A percentile compares a stretch with the other conserved stretches of the same genome.
phyloP scores from a whole-genome alignment of 257 asterid species.

The Solanum sparsipilum region DNA sequence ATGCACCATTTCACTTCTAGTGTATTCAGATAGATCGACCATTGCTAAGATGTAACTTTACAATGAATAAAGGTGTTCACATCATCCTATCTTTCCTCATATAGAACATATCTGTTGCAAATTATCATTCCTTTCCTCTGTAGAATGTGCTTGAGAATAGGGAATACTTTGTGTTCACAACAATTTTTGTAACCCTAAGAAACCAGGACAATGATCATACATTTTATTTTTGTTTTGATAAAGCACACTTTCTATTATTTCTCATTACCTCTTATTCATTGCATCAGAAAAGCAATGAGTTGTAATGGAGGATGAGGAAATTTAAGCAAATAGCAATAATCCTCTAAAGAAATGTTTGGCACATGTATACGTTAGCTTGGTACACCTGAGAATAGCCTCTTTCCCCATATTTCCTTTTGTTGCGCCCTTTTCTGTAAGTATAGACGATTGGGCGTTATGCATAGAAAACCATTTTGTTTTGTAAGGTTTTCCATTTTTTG shows the following conservation, averaged over 20 bases:
- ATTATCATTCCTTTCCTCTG: neutral
- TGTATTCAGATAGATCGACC: neutral
- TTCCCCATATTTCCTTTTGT: neutral
- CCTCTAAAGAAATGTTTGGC: neutral
- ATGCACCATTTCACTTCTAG: neutral
- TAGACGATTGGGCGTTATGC: neutral
- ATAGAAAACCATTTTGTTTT: neutral
- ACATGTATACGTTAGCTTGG: neutral
- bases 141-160: neutral
- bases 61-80: neutral
- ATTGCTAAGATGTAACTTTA: neutral
- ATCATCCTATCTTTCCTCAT: neutral
- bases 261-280: neutral
- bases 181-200: neutral
- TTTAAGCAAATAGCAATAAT: neutral
- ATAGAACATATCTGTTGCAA: neutral
- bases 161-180: neutral
- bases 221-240: neutral
- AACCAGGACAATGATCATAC: neutral
- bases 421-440: neutral
- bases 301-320: neutral
- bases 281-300: neutral
- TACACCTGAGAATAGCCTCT: neutral
- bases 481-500: neutral
- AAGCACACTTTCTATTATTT: neutral